Evolutionary conservation across 108 stramenopile genomes (phyloP).

Genomic region (Epithemia pelagica): DNA sequence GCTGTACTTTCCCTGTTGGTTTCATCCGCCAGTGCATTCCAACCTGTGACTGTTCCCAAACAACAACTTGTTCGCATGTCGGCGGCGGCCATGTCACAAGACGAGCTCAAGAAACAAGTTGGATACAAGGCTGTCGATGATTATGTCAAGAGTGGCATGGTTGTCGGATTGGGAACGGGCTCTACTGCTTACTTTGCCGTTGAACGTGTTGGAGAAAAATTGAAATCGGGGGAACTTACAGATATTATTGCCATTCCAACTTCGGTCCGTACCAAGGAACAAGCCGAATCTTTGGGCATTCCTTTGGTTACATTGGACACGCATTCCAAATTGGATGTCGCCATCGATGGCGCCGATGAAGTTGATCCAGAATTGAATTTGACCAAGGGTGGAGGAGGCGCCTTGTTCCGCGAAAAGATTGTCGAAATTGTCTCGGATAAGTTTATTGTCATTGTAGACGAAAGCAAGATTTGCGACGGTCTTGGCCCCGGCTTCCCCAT

Average conservation of each 20-base stretch:
- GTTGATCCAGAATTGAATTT: conserved; percentile 93
- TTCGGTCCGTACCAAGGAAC: conserved; percentile 94
- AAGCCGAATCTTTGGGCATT: conserved; percentile 86
- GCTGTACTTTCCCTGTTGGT: neutral
- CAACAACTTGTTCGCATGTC: conserved; percentile 6
- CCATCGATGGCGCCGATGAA: conserved; percentile 98
- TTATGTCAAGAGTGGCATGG: conserved; percentile 92
- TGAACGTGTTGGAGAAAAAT: conserved; percentile 90
- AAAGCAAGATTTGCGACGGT: conserved; percentile 92
- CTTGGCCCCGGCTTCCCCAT: conserved; percentile 91
- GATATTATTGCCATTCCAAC: conserved; percentile 98
- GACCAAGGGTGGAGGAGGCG: conserved; percentile 98
- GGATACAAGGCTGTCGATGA: conserved; percentile 92
- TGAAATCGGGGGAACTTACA: conserved; percentile 85
- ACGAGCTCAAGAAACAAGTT: conserved; percentile 85
- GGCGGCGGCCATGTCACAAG: conserved; percentile 46
- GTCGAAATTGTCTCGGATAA: conserved; percentile 83
- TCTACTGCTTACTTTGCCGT: conserved; percentile 98
- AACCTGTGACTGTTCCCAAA: neutral
- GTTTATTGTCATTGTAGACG: conserved; percentile 91
- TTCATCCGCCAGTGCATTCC: conserved; percentile 7
- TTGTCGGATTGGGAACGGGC: conserved; percentile 98
- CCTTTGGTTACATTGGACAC: conserved; percentile 93
- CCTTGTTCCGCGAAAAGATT: conserved; percentile 95
- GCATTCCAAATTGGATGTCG: conserved; percentile 94